Evolutionary conservation across 1,284 basidiomycete genomes (phyloP).

Genomic region (Pseudozyma pruni): DNA sequence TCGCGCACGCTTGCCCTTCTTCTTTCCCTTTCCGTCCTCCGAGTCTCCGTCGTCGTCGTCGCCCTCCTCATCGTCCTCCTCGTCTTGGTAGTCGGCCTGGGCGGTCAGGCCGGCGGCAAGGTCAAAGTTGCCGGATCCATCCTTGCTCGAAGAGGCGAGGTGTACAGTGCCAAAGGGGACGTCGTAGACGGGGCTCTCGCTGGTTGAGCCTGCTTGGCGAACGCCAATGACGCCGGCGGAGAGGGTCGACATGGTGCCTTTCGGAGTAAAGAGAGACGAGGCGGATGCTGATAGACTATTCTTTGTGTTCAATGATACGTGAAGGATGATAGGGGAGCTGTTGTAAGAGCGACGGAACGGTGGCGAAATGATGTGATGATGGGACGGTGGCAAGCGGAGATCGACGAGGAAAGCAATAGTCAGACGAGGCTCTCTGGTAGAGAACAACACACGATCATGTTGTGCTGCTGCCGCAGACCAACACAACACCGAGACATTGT

Average conservation of each 20-base stretch:
- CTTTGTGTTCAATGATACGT: too few relatives aligned
- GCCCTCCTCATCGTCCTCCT: conserved; percentile 46
- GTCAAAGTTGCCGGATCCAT: conserved; percentile 30
- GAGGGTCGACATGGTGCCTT: conserved; percentile 24
- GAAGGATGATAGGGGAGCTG: neutral
- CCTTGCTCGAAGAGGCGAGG: conserved; percentile 39
- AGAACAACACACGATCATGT: too few relatives aligned
- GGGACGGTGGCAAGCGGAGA: neutral
- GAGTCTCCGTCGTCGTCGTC: conserved; percentile 46
- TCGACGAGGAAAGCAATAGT: neutral
- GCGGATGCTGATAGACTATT: too few relatives aligned
- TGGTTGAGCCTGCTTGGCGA: conserved; percentile 23
- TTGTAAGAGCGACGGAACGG: neutral
- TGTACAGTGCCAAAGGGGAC: conserved; percentile 57
- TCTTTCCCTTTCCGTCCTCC: conserved; percentile 41
- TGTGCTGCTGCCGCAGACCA: too few relatives aligned
- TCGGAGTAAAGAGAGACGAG: too few relatives aligned
- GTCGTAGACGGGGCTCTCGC: conserved; percentile 50
- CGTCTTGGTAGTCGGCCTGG: conserved; percentile 33
- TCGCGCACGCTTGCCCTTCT: conserved; percentile 34
- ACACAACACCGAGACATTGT: too few relatives aligned
- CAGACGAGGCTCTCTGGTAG: too few relatives aligned
- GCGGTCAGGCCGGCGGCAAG: conserved; percentile 35
- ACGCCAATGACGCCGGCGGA: conserved; percentile 38
- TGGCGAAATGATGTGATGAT: neutral